These are phyloP conservation scores for thale cress (Arabidopsis thaliana) DNA, from an alignment of 345 rosid species.

Conservation along the genomic window DNA sequence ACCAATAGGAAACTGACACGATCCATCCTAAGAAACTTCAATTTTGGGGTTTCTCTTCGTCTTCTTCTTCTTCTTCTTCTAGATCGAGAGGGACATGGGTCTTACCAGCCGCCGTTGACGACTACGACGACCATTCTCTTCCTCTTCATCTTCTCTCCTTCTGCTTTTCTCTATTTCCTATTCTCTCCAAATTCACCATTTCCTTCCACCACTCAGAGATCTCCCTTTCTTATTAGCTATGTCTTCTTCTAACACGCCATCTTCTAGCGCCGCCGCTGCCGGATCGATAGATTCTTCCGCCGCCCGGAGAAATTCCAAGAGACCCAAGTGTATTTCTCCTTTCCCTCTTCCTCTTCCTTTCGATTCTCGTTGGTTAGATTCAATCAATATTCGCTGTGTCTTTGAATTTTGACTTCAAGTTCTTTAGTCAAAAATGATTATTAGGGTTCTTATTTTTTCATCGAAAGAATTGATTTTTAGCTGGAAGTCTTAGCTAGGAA, in stretches of 20 bases:
- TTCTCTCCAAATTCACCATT: neutral
- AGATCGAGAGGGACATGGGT: constrained; percentile 10
- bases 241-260: constrained; percentile 55
- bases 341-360: neutral
- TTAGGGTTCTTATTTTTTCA: neutral
- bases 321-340: constrained; percentile 78
- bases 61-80: constrained; percentile 17
- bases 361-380: neutral
- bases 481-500: neutral
- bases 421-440: neutral
- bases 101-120: constrained; percentile 41
- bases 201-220: neutral
- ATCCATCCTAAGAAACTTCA: constrained; percentile 33
- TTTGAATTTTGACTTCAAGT: constrained; percentile 14
- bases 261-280: constrained; percentile 66
- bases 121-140: constrained; percentile 15
- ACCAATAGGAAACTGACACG: neutral
- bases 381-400: neutral
- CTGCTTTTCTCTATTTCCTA: neutral
- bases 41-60: constrained; percentile 30
- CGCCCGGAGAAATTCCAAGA: constrained; percentile 74
- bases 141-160: constrained; percentile 2
- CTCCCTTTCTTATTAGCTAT: constrained; percentile 30
- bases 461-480: neutral
- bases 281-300: constrained; percentile 81